phyloP scores from a whole-genome alignment of 176 grass and related monocot genomes.

The sorghum (Sorghum bicolor) region DNA sequence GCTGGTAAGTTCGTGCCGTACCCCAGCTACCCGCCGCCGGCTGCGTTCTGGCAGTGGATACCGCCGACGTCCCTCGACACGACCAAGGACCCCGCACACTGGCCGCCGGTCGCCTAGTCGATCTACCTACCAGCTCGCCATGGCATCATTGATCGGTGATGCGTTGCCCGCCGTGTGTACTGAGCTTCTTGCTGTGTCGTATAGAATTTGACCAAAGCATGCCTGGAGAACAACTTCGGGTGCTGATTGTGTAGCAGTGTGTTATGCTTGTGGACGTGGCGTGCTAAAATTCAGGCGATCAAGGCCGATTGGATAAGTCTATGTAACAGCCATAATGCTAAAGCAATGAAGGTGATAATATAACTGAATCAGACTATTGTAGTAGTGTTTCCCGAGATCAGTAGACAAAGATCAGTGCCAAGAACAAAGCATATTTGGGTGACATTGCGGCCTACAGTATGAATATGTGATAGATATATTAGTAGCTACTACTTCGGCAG shows the following conservation, averaged over 20 bases:
- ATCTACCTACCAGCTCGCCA: background rate
- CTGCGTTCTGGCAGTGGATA: slow-evolving; percentile 92
- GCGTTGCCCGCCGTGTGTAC: background rate
- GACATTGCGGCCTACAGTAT: background rate
- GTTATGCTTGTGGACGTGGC: slow-evolving; percentile 28
- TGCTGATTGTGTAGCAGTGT: slow-evolving; percentile 34
- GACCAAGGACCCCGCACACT: slow-evolving; percentile 74
- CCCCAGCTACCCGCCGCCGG: slow-evolving; percentile 59
- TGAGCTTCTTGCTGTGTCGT: background rate
- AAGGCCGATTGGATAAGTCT: slow-evolving; percentile 15
- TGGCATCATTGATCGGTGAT: background rate
- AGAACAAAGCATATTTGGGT: background rate
- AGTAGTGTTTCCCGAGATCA: background rate
- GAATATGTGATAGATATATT: background rate
- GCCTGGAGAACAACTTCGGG: slow-evolving; percentile 21
- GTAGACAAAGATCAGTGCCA: background rate
- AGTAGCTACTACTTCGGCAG: too few relatives aligned
- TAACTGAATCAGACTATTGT: background rate
- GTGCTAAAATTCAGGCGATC: background rate
- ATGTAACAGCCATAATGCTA: slow-evolving; percentile 23
- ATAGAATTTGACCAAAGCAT: slow-evolving; percentile 27
- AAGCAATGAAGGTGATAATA: background rate
- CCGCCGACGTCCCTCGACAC: slow-evolving; percentile 88
- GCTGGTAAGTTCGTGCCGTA: slow-evolving; percentile 54
- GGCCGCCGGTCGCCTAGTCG: slow-evolving; percentile 87